Percentiles rank a stretch among this genome's conserved stretches.
phyloP scores from a whole-genome alignment of 1,284 basidiomycete genomes.

The Mycena sp. region DNA sequence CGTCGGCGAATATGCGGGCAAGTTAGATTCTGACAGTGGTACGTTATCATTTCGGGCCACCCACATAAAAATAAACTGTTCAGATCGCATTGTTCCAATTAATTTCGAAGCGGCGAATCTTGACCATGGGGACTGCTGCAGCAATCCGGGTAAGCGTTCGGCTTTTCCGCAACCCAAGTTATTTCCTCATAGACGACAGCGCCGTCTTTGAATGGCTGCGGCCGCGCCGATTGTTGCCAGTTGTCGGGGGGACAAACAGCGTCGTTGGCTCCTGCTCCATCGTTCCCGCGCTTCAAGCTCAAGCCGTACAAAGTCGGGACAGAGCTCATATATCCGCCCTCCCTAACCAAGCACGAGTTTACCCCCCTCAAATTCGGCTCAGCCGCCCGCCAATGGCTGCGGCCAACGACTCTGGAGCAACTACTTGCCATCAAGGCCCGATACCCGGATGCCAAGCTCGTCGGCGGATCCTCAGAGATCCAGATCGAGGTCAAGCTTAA shows the following conservation, averaged over 20 bases:
- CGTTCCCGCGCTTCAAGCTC: constrained; percentile 30
- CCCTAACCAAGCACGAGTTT: constrained; percentile 21
- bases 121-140: constrained; percentile 24
- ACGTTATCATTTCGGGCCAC: background rate
- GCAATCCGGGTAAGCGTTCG: constrained; percentile 16
- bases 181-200: background rate
- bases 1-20: constrained; percentile 28
- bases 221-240: constrained; percentile 29
- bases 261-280: background rate
- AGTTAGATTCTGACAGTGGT: constrained; percentile 6
- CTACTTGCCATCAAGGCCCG: constrained; percentile 28
- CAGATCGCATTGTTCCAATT: constrained; percentile 28
- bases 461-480: constrained; percentile 30
- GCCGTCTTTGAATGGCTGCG: constrained; percentile 23
- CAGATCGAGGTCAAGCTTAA: constrained; percentile 33
- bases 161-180: background rate
- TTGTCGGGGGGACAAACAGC: constrained; percentile 3
- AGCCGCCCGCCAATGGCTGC: constrained; percentile 24
- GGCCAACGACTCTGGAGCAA: constrained; percentile 27
- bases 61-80: background rate
- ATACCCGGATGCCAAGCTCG: constrained; percentile 29
- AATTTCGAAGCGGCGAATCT: constrained; percentile 30
- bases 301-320: constrained; percentile 29
- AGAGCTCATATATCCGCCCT: constrained; percentile 30
- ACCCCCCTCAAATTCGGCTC: constrained; percentile 26